Conservation (phyloP, 495 filamentous ascomycete species). For the Penicillium goetzii region DNA sequence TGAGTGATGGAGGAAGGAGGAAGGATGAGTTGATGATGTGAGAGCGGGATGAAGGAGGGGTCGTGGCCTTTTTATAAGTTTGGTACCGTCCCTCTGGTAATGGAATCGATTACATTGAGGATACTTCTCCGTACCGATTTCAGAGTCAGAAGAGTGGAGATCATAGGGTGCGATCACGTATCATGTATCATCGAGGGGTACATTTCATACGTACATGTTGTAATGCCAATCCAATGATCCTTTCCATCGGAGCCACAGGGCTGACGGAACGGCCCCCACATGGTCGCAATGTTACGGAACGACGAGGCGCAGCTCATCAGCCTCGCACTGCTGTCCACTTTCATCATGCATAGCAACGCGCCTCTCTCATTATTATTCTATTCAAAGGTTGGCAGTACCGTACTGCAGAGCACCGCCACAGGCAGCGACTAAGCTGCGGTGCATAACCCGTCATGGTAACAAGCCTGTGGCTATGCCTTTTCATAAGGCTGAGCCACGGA, state of each 20-base stretch:
- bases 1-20: constrained; percentile 25
- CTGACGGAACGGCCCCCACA: constrained; percentile 34
- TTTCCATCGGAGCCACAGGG: constrained; percentile 29
- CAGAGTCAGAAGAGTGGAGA: not conserved
- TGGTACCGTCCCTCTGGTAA: constrained; percentile 5
- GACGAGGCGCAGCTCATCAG: constrained; percentile 20
- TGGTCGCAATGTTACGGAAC: constrained; percentile 27
- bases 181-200: not conserved
- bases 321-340: not conserved
- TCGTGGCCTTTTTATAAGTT: constrained; percentile 30
- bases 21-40: constrained; percentile 14
- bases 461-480: constrained; percentile 11
- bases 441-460: not conserved
- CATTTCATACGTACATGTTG: not conserved
- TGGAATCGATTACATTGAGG: not conserved
- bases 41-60: constrained; percentile 18
- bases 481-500: constrained; percentile 18
- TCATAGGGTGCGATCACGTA: constrained; percentile 3
- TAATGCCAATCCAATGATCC: not conserved
- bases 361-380: not conserved
- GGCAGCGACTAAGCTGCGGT: not conserved
- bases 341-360: not conserved
- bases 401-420: constrained; percentile 12
- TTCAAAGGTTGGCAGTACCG: not conserved
- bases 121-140: not conserved